Percentiles rank a stretch among this genome's conserved stretches.
phyloP scores from a whole-genome alignment of 1,284 basidiomycete genomes.

The Irpex lacteus region DNA sequence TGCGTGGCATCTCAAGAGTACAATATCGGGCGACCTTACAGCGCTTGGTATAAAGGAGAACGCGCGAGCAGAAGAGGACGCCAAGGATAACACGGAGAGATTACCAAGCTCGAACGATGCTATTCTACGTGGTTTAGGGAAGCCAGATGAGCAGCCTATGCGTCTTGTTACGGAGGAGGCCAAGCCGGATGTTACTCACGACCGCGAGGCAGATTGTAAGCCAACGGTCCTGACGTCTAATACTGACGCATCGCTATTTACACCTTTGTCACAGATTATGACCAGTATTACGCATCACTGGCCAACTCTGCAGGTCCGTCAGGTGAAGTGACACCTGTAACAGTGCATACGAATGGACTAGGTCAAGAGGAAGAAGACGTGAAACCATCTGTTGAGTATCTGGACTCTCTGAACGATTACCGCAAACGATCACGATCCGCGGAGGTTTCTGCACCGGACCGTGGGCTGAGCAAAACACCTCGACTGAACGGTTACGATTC shows the following conservation, averaged over 20 bases:
- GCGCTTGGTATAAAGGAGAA: constrained; percentile 77
- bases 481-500: constrained; percentile 35
- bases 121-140: constrained; percentile 53
- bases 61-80: constrained; percentile 40
- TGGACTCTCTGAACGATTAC: constrained; percentile 66
- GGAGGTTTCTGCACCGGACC: constrained; percentile 48
- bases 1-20: constrained; percentile 92
- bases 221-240: constrained; percentile 7
- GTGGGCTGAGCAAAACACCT: constrained; percentile 41
- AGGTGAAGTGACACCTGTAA: constrained; percentile 53
- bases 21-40: constrained; percentile 89
- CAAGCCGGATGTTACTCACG: constrained; percentile 49
- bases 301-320: constrained; percentile 60
- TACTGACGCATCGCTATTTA: not conserved
- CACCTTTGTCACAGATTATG: constrained; percentile 50
- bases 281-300: constrained; percentile 75
- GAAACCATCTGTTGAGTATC: constrained; percentile 61
- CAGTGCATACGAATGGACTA: constrained; percentile 34
- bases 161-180: constrained; percentile 44
- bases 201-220: constrained; percentile 62
- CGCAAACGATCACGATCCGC: constrained; percentile 67
- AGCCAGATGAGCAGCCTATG: constrained; percentile 20
- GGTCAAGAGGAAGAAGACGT: constrained; percentile 65
- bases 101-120: constrained; percentile 58
- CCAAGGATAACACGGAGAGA: constrained; percentile 26